Percentiles rank a stretch among this genome's conserved stretches.
phyloP scores from a whole-genome alignment of 2,329 filamentous ascomycete species.

The Calonectria crousiana region DNA sequence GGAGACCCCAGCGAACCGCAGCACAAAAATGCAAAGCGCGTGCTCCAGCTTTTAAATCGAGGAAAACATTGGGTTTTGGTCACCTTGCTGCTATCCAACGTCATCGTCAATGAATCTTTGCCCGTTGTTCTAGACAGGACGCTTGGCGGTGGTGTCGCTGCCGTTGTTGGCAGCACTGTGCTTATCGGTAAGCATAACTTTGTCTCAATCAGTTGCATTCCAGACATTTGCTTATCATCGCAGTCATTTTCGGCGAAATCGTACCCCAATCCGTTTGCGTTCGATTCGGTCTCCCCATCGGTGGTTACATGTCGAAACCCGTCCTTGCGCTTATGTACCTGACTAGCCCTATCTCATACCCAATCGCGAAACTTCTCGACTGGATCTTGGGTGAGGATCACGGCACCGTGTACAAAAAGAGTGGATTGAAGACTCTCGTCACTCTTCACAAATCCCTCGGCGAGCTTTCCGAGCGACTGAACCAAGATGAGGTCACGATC shows the following conservation, averaged over 20 bases:
- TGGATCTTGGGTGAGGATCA: constrained; percentile 94
- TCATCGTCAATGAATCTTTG: constrained; percentile 97
- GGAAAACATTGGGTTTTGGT: constrained; percentile 99
- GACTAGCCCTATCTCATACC: constrained; percentile 90
- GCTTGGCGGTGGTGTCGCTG: constrained; percentile 93
- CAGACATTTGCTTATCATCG: constrained; percentile 33
- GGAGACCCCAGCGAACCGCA: constrained; percentile 88
- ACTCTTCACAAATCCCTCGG: constrained; percentile 94
- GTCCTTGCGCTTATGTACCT: constrained; percentile 93
- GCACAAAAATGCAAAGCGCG: constrained; percentile 84
- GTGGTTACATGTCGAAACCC: constrained; percentile 90
- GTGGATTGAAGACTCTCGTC: constrained; percentile 94
- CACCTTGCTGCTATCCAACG: constrained; percentile 92
- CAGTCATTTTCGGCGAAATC: constrained; percentile 98
- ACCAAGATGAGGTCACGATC: constrained; percentile 98
- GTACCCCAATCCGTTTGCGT: constrained; percentile 97
- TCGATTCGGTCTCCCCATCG: constrained; percentile 94
- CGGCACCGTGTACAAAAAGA: constrained; percentile 98
- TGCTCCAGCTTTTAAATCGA: constrained; percentile 82
- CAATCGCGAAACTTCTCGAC: constrained; percentile 95
- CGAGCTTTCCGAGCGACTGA: constrained; percentile 87
- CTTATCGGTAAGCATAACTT: constrained; percentile 79
- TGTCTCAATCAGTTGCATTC: not conserved
- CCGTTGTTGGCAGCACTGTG: constrained; percentile 91
- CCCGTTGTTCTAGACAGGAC: constrained; percentile 96